Conservation (phyloP, 2,329 filamentous ascomycete genomes). For the Pleurostoma richardsiae region DNA sequence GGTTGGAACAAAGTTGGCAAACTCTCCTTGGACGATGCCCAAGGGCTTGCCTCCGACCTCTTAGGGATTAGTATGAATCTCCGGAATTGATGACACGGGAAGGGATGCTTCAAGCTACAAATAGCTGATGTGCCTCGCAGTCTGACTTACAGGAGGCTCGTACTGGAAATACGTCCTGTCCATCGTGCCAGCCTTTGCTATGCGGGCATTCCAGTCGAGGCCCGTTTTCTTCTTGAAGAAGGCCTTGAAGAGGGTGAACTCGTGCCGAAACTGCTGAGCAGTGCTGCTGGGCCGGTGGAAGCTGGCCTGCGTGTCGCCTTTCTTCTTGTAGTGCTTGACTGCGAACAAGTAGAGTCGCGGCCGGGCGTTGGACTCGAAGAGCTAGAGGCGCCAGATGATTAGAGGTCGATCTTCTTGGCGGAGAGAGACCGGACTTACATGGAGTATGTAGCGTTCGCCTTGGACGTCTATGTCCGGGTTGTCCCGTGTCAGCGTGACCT, state of each 20-base stretch:
- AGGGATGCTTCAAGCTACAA: too few relatives aligned
- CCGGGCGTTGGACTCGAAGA: conserved; percentile 59
- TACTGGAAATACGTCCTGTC: conserved; percentile 34
- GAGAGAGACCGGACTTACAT: conserved; percentile 40
- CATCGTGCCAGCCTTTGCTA: conserved; percentile 26
- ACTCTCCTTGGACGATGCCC: conserved; percentile 14
- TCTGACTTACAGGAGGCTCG: conserved; percentile 35
- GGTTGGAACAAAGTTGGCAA: not conserved
- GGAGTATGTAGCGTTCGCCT: conserved; percentile 55
- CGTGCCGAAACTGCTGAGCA: conserved; percentile 31
- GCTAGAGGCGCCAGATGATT: conserved; percentile 34
- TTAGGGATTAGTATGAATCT: not conserved
- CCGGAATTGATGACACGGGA: not conserved
- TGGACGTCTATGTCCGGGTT: conserved; percentile 30
- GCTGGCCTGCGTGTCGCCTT: conserved; percentile 23
- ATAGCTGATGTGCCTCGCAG: too few relatives aligned
- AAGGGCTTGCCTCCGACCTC: conserved; percentile 19
- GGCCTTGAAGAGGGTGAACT: conserved; percentile 44
- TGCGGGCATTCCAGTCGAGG: conserved; percentile 53
- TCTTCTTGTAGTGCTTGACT: conserved; percentile 41
- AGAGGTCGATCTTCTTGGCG: not conserved
- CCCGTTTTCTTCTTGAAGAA: conserved; percentile 57
- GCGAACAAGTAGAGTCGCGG: conserved; percentile 59
- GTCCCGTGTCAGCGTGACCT: conserved; percentile 55
- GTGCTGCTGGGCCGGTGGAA: conserved; percentile 32